Evolutionary conservation across 345 rosid genomes (phyloP).

Genomic region (Orychophragmus violaceus): DNA sequence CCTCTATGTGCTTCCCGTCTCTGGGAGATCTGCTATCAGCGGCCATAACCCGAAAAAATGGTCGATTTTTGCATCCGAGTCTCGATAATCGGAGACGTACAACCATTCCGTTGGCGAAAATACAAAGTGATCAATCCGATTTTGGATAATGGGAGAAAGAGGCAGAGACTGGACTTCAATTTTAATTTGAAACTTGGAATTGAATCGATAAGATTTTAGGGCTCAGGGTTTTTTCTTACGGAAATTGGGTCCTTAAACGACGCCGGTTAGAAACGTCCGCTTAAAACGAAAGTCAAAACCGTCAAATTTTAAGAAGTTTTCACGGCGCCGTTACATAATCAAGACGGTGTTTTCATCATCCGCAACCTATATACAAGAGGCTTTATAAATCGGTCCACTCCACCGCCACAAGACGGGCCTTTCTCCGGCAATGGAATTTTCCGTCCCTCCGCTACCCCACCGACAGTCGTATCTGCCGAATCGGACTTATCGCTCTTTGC

Average conservation of each 20-base stretch:
- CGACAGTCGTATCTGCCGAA: constrained; percentile 28
- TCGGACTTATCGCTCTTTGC: constrained; percentile 36
- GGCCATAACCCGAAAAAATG: constrained; percentile 83
- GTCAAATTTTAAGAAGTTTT: background rate
- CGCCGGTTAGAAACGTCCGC: background rate
- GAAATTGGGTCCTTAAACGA: background rate
- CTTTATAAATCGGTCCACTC: background rate
- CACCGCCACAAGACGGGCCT: constrained; percentile 16
- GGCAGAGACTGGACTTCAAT: background rate
- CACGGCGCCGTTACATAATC: constrained; percentile 18
- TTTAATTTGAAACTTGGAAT: background rate
- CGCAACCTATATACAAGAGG: background rate
- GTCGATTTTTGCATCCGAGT: constrained; percentile 79
- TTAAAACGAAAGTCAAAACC: background rate
- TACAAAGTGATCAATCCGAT: background rate
- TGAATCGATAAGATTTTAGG: constrained; percentile 13
- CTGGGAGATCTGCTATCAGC: constrained; percentile 85
- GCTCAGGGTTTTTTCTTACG: constrained; percentile 6
- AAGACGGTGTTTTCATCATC: background rate
- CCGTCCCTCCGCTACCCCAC: background rate
- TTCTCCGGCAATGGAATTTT: constrained; percentile 19
- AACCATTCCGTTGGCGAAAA: constrained; percentile 37
- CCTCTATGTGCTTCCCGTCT: constrained; percentile 89
- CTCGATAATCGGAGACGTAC: constrained; percentile 70
- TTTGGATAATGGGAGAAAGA: background rate